Percentiles rank a stretch among this genome's conserved stretches.
Evolutionary conservation across 2,329 filamentous ascomycete species (phyloP).

Genomic region (Orbilia brochopaga): DNA sequence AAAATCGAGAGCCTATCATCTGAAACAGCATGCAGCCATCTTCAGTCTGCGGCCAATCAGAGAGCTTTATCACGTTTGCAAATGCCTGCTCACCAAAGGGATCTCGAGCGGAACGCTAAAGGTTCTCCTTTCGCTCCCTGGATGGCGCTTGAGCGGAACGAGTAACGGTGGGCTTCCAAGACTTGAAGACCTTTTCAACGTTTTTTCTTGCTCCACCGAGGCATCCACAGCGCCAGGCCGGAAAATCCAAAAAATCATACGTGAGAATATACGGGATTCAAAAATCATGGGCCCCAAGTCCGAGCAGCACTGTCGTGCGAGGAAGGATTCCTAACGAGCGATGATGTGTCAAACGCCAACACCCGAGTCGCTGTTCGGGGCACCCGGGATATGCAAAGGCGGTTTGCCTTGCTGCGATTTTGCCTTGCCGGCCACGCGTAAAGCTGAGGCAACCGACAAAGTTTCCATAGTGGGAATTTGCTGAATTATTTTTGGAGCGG

Average conservation of each 20-base stretch:
- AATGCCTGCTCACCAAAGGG: conserved; percentile 31
- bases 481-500: conserved; percentile 46
- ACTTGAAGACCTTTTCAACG: conserved; percentile 26
- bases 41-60: conserved; percentile 20
- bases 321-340: not conserved
- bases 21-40: conserved; percentile 31
- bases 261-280: not conserved
- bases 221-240: not conserved
- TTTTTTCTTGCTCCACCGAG: conserved; percentile 12
- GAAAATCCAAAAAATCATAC: not conserved
- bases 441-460: conserved; percentile 32
- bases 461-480: conserved; percentile 41
- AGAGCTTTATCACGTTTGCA: conserved; percentile 8
- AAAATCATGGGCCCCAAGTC: not conserved
- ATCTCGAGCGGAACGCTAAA: conserved; percentile 25
- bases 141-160: conserved; percentile 36
- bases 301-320: not conserved
- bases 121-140: conserved; percentile 16
- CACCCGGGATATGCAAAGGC: not conserved
- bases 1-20: conserved; percentile 46
- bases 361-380: conserved; percentile 3
- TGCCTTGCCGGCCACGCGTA: conserved; percentile 46
- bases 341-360: conserved; percentile 6
- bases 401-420: conserved; percentile 46
- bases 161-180: conserved; percentile 13